Conservation (phyloP, 768 basidiomycete species). For the Lentinula aciculospora region DNA sequence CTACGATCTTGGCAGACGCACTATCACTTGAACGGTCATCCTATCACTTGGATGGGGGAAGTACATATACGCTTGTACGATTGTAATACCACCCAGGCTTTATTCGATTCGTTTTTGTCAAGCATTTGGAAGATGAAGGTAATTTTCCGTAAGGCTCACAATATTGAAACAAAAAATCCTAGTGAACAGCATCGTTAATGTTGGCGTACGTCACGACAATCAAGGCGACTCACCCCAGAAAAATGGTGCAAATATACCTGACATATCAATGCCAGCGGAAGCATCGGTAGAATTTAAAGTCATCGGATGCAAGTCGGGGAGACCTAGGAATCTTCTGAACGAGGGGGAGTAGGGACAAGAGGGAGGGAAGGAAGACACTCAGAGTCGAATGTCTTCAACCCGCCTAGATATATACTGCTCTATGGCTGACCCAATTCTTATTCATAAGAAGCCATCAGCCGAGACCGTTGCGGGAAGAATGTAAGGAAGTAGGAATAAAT, state of each 20-base stretch:
- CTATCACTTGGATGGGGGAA: conserved; percentile 26
- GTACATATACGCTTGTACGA: conserved; percentile 36
- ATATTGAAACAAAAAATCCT: conserved; percentile 5
- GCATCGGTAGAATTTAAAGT: neutral
- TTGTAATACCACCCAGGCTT: conserved; percentile 33
- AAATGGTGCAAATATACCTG: conserved; percentile 1
- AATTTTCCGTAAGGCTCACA: neutral
- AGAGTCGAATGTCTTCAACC: no score
- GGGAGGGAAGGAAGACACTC: no score
- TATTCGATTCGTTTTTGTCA: neutral
- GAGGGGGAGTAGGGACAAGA: neutral
- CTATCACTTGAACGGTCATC: conserved; percentile 21
- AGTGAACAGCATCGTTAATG: neutral
- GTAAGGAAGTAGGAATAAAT: neutral
- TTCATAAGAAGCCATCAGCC: neutral
- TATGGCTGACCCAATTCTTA: neutral
- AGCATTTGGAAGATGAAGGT: neutral
- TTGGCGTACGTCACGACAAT: neutral
- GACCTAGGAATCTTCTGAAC: neutral
- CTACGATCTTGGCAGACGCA: conserved; percentile 12
- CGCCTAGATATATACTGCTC: no score
- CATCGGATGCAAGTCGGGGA: neutral
- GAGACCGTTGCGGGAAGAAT: neutral
- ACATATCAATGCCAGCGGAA: conserved; percentile 2
- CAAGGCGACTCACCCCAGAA: conserved; percentile 4